A percentile compares a stretch with the other conserved stretches of the same genome.
Evolutionary conservation across 352 stramenopile species (phyloP).

Genomic region (Pythium sp.): DNA sequence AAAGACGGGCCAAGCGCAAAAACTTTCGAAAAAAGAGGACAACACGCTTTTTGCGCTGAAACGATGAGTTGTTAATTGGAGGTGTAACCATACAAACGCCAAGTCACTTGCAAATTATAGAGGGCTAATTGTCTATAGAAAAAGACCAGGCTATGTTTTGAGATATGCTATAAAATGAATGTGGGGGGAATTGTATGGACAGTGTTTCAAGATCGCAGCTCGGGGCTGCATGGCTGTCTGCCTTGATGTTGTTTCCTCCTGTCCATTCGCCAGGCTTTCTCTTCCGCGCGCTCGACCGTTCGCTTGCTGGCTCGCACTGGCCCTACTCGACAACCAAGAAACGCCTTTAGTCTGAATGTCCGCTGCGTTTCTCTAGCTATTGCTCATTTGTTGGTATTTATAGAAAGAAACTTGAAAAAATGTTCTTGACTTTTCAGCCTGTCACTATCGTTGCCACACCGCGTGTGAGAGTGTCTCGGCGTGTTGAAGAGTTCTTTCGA

Average conservation of each 20-base stretch:
- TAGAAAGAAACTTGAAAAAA: constrained; percentile 5
- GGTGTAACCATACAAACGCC: background rate
- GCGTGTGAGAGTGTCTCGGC: background rate
- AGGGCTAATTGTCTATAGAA: background rate
- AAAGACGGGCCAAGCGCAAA: background rate
- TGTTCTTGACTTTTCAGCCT: background rate
- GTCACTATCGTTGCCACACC: constrained; percentile 7
- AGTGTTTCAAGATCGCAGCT: background rate
- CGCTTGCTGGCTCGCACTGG: background rate
- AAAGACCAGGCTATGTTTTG: background rate
- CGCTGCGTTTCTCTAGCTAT: background rate
- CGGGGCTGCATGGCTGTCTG: background rate
- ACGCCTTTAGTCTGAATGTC: constrained; percentile 7
- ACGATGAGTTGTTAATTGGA: constrained; percentile 3
- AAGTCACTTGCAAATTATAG: constrained; percentile 4
- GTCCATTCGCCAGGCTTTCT: background rate
- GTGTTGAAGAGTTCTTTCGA: background rate
- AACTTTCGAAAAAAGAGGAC: constrained; percentile 2
- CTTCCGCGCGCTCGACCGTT: background rate
- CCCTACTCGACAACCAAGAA: constrained; percentile 6
- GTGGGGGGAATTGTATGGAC: background rate
- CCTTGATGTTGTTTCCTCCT: background rate
- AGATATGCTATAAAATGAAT: constrained; percentile 1
- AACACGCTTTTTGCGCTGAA: background rate
- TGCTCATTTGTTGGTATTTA: background rate